phyloP scores from a whole-genome alignment of 2,329 filamentous ascomycete genomes.

The Venturia oleaginea region DNA sequence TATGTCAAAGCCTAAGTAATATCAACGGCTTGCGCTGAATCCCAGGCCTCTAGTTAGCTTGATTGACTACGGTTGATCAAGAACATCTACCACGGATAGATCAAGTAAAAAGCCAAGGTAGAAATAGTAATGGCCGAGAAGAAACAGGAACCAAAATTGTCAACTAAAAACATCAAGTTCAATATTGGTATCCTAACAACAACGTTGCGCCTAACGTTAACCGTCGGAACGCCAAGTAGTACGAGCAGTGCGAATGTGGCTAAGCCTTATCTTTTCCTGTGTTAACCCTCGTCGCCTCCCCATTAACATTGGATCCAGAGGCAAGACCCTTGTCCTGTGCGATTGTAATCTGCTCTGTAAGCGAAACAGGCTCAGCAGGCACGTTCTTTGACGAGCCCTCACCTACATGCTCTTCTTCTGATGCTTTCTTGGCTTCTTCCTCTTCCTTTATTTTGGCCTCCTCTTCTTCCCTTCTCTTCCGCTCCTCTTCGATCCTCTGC shows the following conservation, averaged over 20 bases:
- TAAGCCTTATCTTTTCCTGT: conserved; percentile 16
- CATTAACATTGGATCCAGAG: not conserved
- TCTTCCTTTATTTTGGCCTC: conserved; percentile 16
- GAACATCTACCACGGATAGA: too few relatives aligned
- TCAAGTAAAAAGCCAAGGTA: too few relatives aligned
- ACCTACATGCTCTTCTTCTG: conserved; percentile 12
- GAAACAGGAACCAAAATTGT: too few relatives aligned
- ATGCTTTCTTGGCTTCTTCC: conserved; percentile 11
- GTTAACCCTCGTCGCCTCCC: not conserved
- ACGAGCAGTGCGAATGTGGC: not conserved
- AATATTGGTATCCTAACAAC: not conserved
- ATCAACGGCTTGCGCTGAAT: too few relatives aligned
- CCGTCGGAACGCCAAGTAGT: not conserved
- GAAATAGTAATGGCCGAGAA: too few relatives aligned
- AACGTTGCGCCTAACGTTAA: not conserved
- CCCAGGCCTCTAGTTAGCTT: too few relatives aligned
- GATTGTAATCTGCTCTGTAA: not conserved
- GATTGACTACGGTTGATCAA: too few relatives aligned
- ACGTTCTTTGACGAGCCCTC: not conserved
- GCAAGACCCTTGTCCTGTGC: not conserved
- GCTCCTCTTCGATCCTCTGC: conserved; percentile 17
- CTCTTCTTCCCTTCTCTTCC: conserved; percentile 18
- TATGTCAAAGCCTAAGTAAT: too few relatives aligned
- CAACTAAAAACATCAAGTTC: not conserved
- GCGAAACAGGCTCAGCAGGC: not conserved